A percentile compares a stretch with the other conserved stretches of the same genome.
Conservation (phyloP, 106 monocot genomes). For the Posidonia australis region DNA sequence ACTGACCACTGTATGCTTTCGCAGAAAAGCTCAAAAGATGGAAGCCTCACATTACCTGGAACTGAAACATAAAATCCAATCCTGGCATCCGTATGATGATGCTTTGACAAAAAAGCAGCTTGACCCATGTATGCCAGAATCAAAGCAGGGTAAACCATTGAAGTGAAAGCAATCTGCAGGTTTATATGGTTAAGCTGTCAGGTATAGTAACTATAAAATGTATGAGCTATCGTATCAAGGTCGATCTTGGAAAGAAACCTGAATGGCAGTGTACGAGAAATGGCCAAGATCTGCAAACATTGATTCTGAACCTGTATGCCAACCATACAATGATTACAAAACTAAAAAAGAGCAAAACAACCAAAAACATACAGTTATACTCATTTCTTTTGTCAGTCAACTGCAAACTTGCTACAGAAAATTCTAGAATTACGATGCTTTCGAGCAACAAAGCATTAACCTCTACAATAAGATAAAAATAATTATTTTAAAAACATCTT, state of each 20-base stretch:
- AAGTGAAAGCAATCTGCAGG: conserved; percentile 20
- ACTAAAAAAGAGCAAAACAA: no score
- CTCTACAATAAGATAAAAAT: no score
- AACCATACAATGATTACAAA: no score
- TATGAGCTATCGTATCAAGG: neutral
- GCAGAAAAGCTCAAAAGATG: no score
- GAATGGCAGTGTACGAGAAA: conserved; percentile 12
- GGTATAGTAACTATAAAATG: neutral
- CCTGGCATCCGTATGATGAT: conserved; percentile 5
- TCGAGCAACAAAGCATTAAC: no score
- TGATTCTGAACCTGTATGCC: conserved; percentile 15
- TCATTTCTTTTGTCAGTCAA: no score
- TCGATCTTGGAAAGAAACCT: neutral
- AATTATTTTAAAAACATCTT: no score
- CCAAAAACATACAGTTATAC: no score
- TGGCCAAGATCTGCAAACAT: conserved; percentile 26
- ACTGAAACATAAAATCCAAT: conserved; percentile 34
- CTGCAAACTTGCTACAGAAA: no score
- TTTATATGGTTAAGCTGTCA: neutral
- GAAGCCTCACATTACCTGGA: no score
- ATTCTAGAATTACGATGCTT: no score
- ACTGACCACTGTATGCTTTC: no score
- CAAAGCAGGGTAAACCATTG: conserved; percentile 13
- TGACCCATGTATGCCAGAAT: conserved; percentile 20
- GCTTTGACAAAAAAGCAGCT: conserved; percentile 18